Evolutionary conservation across 2,329 filamentous ascomycete genomes (phyloP).

Genomic region (Monosporascus sp.): DNA sequence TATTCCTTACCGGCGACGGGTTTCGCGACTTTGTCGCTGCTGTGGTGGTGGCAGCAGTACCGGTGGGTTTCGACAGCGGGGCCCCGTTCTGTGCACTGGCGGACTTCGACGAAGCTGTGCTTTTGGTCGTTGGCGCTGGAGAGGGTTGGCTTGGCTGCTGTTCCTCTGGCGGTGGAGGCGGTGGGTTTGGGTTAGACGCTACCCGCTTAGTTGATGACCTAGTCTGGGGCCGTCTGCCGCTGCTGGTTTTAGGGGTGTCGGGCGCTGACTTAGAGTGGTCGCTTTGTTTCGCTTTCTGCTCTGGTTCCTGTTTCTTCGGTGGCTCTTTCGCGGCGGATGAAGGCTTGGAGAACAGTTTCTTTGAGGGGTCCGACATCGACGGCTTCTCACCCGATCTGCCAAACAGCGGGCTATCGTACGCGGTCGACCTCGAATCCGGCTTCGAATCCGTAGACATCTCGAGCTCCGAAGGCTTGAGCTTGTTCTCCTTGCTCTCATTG

Average conservation of each 20-base stretch:
- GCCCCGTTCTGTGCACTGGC: not conserved
- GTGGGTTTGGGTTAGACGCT: constrained; percentile 11
- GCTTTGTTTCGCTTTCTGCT: constrained; percentile 4
- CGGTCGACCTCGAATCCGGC: constrained; percentile 8
- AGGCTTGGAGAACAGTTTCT: constrained; percentile 27
- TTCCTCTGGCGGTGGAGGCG: constrained; percentile 1
- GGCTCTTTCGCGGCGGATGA: constrained; percentile 7
- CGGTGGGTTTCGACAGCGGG: not conserved
- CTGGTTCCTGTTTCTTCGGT: constrained; percentile 8
- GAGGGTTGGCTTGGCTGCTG: not conserved
- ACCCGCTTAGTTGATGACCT: constrained; percentile 9
- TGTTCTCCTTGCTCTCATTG: constrained; percentile 16
- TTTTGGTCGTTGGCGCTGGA: not conserved
- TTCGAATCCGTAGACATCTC: constrained; percentile 7
- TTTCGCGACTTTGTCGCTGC: not conserved
- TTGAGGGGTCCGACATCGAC: constrained; percentile 20
- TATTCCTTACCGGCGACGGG: not conserved
- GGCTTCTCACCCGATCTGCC: constrained; percentile 27
- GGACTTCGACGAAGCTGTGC: not conserved
- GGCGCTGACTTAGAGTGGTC: not conserved
- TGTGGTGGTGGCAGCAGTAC: not conserved
- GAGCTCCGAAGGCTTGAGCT: constrained; percentile 10
- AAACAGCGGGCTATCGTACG: constrained; percentile 28
- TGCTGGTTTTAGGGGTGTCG: constrained; percentile 2
- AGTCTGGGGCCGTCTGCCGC: constrained; percentile 3